A percentile compares a stretch with the other conserved stretches of the same genome.
phyloP scores from a whole-genome alignment of 345 rosid species.

The Salix purpurea region DNA sequence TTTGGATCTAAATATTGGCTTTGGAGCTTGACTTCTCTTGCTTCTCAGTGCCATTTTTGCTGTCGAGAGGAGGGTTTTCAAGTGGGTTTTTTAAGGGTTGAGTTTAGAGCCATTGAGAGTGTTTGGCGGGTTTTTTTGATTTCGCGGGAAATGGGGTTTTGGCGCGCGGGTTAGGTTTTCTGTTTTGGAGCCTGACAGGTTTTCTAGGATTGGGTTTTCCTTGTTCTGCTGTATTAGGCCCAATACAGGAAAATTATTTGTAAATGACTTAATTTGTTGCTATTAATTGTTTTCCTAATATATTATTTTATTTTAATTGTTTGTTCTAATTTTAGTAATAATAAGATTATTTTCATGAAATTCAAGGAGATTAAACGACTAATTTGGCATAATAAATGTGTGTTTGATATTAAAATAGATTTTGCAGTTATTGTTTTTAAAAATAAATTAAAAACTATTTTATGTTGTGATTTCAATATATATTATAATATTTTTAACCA shows the following conservation, averaged over 20 bases:
- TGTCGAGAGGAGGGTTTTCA: neutral
- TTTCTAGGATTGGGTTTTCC: neutral
- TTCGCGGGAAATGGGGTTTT: neutral
- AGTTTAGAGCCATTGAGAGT: neutral
- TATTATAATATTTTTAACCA: too few relatives aligned
- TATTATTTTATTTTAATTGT: too few relatives aligned
- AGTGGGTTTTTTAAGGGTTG: neutral
- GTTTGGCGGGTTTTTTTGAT: neutral
- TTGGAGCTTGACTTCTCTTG: conserved; percentile 19
- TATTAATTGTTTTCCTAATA: too few relatives aligned
- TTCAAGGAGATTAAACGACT: too few relatives aligned
- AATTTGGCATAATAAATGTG: too few relatives aligned
- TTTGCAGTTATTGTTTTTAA: too few relatives aligned
- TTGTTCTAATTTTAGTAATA: too few relatives aligned
- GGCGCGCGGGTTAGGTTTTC: neutral
- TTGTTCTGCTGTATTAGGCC: neutral
- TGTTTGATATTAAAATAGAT: too few relatives aligned
- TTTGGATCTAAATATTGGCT: neutral
- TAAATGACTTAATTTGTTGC: too few relatives aligned
- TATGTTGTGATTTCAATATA: too few relatives aligned
- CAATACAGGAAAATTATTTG: neutral
- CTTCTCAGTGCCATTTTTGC: conserved; percentile 15
- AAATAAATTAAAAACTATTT: too few relatives aligned
- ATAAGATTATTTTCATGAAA: too few relatives aligned
- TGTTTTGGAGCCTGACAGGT: neutral